Percentiles rank a stretch among this genome's conserved stretches.
These are phyloP conservation scores for Melaleuca quinquenervia DNA, from an alignment of 345 rosid species.

Conservation along the genomic window DNA sequence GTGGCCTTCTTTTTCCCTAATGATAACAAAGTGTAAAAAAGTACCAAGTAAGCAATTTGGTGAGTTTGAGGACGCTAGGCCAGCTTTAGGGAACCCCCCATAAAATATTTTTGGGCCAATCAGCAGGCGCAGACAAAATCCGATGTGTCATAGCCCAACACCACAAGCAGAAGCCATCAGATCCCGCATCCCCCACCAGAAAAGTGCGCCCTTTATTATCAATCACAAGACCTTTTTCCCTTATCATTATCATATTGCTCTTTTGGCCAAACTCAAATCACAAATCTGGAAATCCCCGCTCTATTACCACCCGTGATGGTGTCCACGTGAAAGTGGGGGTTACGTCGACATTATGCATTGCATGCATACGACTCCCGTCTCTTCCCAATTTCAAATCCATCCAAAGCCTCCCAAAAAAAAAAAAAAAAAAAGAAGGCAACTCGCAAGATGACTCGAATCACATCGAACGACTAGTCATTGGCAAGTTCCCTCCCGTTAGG, in stretches of 20 bases:
- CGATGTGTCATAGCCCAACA: constrained; percentile 8
- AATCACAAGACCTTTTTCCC: background rate
- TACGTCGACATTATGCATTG: constrained; percentile 10
- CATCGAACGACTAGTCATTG: background rate
- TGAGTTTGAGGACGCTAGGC: background rate
- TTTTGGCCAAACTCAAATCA: background rate
- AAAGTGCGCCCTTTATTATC: constrained; percentile 3
- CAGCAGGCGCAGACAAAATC: background rate
- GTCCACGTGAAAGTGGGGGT: constrained; percentile 15
- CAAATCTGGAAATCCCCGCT: background rate
- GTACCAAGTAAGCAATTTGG: background rate
- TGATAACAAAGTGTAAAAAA: background rate
- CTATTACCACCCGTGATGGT: constrained; percentile 24
- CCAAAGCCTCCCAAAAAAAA: background rate
- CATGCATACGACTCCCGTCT: background rate
- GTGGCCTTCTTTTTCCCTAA: too few species aligned
- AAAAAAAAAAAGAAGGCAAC: too few species aligned
- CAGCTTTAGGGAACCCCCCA: background rate
- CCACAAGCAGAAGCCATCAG: constrained; percentile 10
- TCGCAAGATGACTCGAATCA: background rate
- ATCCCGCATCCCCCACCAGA: background rate
- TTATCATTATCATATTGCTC: background rate
- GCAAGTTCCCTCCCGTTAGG: background rate
- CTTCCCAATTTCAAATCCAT: background rate
- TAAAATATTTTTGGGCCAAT: background rate